Evolutionary conservation across 2,329 filamentous ascomycete species (phyloP).

Genomic region (Sclerotinia borealis): DNA sequence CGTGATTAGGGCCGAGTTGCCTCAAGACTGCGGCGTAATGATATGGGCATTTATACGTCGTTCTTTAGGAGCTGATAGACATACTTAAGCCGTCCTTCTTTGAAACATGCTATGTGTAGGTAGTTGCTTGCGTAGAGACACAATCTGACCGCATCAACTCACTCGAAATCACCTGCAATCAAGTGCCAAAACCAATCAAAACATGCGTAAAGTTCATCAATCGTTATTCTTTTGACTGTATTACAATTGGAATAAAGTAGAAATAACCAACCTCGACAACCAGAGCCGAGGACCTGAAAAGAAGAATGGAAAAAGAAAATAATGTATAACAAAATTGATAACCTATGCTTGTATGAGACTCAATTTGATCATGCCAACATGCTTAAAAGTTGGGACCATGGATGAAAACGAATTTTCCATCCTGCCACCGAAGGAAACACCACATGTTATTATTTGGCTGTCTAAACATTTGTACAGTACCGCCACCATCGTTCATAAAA

Average conservation of each 20-base stretch:
- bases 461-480: background rate
- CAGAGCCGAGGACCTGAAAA: background rate
- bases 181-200: background rate
- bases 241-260: conserved; percentile 2
- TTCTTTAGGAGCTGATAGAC: background rate
- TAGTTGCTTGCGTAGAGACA: background rate
- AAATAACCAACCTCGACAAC: background rate
- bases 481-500: background rate
- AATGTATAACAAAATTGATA: background rate
- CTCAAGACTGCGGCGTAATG: background rate
- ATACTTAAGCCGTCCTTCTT: background rate
- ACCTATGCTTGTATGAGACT: background rate
- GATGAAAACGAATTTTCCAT: background rate
- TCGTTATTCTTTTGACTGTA: conserved; percentile 6
- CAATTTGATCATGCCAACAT: background rate
- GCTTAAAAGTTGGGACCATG: background rate
- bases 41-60: background rate
- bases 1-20: background rate
- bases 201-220: conserved; percentile 1
- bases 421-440: background rate
- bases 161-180: background rate
- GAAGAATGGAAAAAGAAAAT: background rate
- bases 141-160: background rate
- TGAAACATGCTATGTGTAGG: background rate
- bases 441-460: background rate